Base-by-base conservation (phyloP, 345 rosid genomes). In the Eutrema heterophyllum region DNA sequence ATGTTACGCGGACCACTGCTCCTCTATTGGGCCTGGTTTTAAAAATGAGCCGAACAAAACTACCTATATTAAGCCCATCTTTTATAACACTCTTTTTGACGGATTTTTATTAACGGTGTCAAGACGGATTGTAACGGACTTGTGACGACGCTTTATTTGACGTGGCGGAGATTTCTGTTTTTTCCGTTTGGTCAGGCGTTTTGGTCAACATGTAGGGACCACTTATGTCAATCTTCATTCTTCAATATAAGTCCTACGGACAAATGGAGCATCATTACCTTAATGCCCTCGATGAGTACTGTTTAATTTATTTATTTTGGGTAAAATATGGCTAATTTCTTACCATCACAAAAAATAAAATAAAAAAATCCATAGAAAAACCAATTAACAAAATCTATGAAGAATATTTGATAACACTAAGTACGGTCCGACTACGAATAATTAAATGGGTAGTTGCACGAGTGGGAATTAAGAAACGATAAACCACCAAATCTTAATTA, bases 361-460 rank as follows among this genome's bases (percentile, higher is more conserved):
- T 4, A 52, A 15, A 9, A 44, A 44, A 44, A 14, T 1, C 8
- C 18, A 1, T n/a, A 15, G 16, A 48, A 35, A 70, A 57, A n/a
- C 12, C 33, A 57, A 15, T 52, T 11, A 53, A 27, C 41, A 26
- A 55, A 55, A 67, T 48, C 61, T 49, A 39, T 36, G 11, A 15
- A 63, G 68, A 49, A 32, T 33, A 39, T 39, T 35, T 39, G 44
- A 46, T 48, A 57, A 38, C 52, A 57, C 8, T 45, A 73, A 56
- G 52, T 56, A 73, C 66, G 50, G 66, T 33, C 27, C 45, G 7
- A 21, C 13, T 29, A 9, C 2, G 54, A 50, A 49, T 67, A 60
- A 60, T 59, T 59, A 67, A 66, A 59, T 59, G 38, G 61, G 18
- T 59, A 32, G 53, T 74, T 66, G 78, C 78, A 75, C 78, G 73